Evolutionary conservation across 2,329 filamentous ascomycete genomes (phyloP), one percentile per base, ranked within the genome.

Genomic region (Cordyceps tenuipes): DNA sequence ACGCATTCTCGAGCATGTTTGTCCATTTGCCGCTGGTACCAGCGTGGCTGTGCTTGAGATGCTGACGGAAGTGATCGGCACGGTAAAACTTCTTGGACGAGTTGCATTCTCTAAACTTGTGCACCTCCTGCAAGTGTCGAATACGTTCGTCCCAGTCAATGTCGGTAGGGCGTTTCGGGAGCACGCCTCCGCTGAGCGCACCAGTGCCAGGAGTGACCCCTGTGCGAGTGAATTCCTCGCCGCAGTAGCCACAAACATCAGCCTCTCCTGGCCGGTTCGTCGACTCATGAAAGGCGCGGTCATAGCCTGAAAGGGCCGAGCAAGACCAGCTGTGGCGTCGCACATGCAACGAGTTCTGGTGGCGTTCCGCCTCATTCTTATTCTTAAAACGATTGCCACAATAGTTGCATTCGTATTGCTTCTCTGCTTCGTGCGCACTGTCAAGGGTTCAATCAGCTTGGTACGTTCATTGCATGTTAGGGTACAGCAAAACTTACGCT

Each of bases 1-100:
- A 99, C 5, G 92, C 91, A 70, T 91, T 95, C 72, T 99, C 94
- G 39, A 99, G 80, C 82, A 96, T 92, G 73, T 97, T 97, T 13
- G 94, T 99, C 94, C 94, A 99, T 74, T 97, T 97, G 36, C 94
- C 94, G 73, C 91, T 97, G 0, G 91, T 93, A 41, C 94, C 94
- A 43, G 90, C 90, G 75, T 97, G 94, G 72, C 91, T 97, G 73
- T 99, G 94, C 79, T 97, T 99, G 61, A 99, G 79, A 75, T 99
- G 94, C 74, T 99, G 94, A 62, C 94, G 86, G 79, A 99, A 99
- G 72, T 99, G 94, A 73, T 99, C 94, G 39, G 94, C 94, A 43
- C 94, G 85, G 77, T 89, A 99, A 73, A 99, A 99, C 73, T 97
- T 97, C 79, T 99, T 99, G 66, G 89, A 89, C 68, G 94, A 91